Conservation (phyloP, 164 flowering plant genomes). For the Tetrastigma voinierianum region DNA sequence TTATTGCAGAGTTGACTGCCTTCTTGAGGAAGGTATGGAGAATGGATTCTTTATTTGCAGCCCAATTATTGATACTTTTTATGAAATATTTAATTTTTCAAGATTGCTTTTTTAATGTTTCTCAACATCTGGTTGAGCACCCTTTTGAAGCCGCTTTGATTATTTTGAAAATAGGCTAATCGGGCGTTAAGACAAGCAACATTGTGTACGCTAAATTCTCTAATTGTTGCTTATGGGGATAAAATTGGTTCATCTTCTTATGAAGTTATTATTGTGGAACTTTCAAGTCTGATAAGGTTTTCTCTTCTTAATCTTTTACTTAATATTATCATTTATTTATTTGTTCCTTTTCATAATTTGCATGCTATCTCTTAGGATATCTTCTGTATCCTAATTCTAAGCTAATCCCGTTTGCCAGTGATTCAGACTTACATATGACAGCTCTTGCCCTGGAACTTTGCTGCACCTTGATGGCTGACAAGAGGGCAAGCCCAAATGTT, state of each 20-base stretch:
- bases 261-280: constrained; percentile 91
- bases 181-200: constrained; percentile 94
- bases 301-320: not conserved
- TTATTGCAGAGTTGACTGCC: constrained; percentile 83
- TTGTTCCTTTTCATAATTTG: not conserved
- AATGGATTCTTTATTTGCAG: not conserved
- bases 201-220: constrained; percentile 85
- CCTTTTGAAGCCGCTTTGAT: constrained; percentile 2
- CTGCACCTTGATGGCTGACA: constrained; percentile 91
- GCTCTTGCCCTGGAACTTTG: constrained; percentile 97
- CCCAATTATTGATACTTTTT: not conserved
- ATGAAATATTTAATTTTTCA: not conserved
- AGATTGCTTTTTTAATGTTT: not conserved
- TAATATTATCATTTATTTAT: not conserved
- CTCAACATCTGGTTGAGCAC: not conserved
- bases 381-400: constrained; percentile 1
- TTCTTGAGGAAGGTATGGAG: constrained; percentile 81
- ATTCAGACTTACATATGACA: constrained; percentile 95
- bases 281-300: constrained; percentile 90
- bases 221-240: constrained; percentile 93
- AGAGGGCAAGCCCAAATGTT: constrained; percentile 63
- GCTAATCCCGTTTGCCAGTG: constrained; percentile 47
- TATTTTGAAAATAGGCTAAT: constrained; percentile 64
- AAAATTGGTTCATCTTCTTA: constrained; percentile 79
- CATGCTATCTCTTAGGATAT: not conserved